Evolutionary conservation across 352 stramenopile species (phyloP), one percentile per base, ranked within the genome.

Genomic region (Phytophthora pseudosyringae): DNA sequence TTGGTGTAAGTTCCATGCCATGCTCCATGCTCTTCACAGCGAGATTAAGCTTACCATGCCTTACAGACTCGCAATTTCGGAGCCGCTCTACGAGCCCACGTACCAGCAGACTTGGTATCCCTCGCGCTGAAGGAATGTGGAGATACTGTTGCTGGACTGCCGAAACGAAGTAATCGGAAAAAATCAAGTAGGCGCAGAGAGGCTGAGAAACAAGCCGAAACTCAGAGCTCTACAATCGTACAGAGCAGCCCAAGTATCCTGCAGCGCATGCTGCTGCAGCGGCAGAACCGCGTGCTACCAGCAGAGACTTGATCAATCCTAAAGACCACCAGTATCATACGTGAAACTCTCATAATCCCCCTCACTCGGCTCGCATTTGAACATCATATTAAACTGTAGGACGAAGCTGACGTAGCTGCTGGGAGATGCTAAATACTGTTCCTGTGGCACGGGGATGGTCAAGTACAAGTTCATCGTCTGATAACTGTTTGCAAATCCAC

Each of bases 261-360:
- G 15, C 80, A 89, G 55, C 80, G 80, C 9, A 89, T 89, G 77
- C 69, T 89, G 1, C 33, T 73, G 10, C 80, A 89, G 29, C 73
- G 80, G 10, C 69, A 86, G 50, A 86, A 84, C 16, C 80, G 77
- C n/a, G 69, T 89, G 28, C 38, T 75, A 7, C 77, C 62, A 31
- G 33, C 35, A 3, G 48, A 69, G 25, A 52, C 31, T 15, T 69
- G 57, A 54, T 10, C 3, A 35, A 39, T 21, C 21, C 21, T 21
- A 21, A 21, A 21, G 21, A 21, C 21, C 21, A 21, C 21, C 21
- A 1, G 21, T 21, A 21, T 21, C 21, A 21, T 21, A 21, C 21
- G 1, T 21, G 21, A 21, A 21, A 21, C 21, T 21, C 21, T 21
- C 21, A 21, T 21, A 21, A 21, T 21, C 2, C 2, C 21, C 21